These are phyloP conservation scores for Salix koriyanagi DNA, from an alignment of 345 rosid species.

Conservation along the genomic window DNA sequence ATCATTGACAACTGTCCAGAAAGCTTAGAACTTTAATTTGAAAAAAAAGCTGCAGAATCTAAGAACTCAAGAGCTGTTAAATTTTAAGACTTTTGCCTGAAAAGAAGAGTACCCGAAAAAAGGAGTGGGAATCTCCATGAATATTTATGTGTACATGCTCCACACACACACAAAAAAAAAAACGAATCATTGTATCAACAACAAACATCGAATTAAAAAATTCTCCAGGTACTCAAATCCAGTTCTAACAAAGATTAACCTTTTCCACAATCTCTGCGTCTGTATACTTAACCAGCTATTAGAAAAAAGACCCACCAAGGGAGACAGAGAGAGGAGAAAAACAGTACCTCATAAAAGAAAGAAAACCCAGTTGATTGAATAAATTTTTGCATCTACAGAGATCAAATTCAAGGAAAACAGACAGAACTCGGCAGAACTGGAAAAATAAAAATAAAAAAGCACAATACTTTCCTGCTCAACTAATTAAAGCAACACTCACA, in stretches of 20 bases:
- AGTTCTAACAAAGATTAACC: background rate
- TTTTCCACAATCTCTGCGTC: background rate
- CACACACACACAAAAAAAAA: constrained; percentile 6
- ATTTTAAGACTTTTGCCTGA: constrained; percentile 1
- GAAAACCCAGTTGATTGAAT: constrained; percentile 7
- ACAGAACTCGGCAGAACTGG: background rate
- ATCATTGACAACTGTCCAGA: constrained; percentile 3
- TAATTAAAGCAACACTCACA: background rate
- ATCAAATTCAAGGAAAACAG: constrained; percentile 7
- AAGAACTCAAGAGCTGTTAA: background rate
- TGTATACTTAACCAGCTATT: background rate
- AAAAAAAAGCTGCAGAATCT: constrained; percentile 8
- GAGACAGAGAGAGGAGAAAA: background rate
- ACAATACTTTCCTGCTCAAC: background rate
- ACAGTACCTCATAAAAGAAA: constrained; percentile 6
- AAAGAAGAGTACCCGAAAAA: constrained; percentile 8
- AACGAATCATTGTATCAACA: background rate
- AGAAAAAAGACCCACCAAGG: background rate
- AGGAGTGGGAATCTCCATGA: constrained; percentile 17
- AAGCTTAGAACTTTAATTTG: constrained; percentile 11
- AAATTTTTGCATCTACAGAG: background rate
- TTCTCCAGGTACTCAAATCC: background rate
- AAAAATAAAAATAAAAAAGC: background rate
- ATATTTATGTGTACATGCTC: constrained; percentile 17
- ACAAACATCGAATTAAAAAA: constrained; percentile 1